phyloP scores from a whole-genome alignment of 169 alveolate species.

The Plasmodium inui region DNA sequence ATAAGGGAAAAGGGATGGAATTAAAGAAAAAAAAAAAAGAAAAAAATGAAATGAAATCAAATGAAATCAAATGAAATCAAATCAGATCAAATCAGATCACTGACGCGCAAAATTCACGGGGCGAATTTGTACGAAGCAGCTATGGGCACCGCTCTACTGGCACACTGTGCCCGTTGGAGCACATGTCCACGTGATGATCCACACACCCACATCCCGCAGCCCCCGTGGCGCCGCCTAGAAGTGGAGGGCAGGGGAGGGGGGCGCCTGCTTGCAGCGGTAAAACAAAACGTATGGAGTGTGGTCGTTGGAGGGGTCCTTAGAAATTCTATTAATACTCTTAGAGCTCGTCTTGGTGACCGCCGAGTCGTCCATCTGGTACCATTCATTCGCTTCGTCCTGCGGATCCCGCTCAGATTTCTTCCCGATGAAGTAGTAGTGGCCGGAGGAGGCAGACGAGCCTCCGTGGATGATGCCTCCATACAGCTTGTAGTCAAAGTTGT shows the following conservation, averaged over 20 bases:
- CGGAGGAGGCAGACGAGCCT: conserved; percentile 84
- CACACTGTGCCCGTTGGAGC: neutral
- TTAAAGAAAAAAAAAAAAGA: neutral
- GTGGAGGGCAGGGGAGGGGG: conserved; percentile 75
- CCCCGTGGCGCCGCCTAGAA: neutral
- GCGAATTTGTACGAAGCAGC: neutral
- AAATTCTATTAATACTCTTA: conserved; percentile 71
- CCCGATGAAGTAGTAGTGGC: conserved; percentile 89
- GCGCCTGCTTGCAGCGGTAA: conserved; percentile 86
- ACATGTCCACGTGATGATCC: no score
- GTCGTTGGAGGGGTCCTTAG: conserved; percentile 77
- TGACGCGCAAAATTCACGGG: neutral
- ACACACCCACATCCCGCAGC: neutral
- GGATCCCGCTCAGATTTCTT: conserved; percentile 79
- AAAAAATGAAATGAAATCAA: neutral
- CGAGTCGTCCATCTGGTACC: conserved; percentile 85
- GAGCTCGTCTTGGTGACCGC: conserved; percentile 64
- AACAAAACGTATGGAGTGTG: conserved; percentile 85
- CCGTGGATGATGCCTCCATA: conserved; percentile 87
- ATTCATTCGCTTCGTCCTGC: conserved; percentile 11
- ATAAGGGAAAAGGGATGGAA: neutral
- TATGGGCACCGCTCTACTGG: neutral
- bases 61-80: neutral
- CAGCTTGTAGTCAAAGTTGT: conserved; percentile 82
- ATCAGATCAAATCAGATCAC: neutral